Evolutionary conservation across 78 protist genomes (phyloP).

Genomic region (Cavenderia fasciculata): DNA sequence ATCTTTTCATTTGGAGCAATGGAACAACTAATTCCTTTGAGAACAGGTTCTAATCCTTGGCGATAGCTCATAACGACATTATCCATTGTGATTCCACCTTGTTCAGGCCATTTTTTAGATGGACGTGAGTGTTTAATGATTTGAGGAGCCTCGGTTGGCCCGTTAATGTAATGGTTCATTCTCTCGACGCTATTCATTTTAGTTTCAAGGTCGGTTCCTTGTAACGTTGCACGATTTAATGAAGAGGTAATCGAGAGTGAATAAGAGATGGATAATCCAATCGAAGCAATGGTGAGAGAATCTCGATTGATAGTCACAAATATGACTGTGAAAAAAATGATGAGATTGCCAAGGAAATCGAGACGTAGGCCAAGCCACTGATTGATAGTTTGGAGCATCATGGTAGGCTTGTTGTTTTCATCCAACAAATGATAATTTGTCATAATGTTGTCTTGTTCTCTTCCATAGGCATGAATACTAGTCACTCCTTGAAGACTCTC

Average conservation of each 20-base stretch:
- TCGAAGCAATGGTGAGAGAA: conserved; percentile 39
- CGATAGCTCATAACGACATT: conserved; percentile 86
- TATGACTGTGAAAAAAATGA: conserved; percentile 69
- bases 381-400: conserved; percentile 16
- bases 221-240: conserved; percentile 24
- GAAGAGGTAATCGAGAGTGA: conserved; percentile 38
- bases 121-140: conserved; percentile 21
- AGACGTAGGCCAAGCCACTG: conserved; percentile 90
- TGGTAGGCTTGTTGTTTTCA: not conserved
- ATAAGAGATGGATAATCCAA: conserved; percentile 75
- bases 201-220: conserved; percentile 65
- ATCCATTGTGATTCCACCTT: conserved; percentile 32
- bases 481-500: conserved; percentile 84
- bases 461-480: conserved; percentile 51
- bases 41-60: conserved; percentile 85
- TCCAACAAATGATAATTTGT: not conserved
- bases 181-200: conserved; percentile 78
- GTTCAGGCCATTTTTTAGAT: conserved; percentile 49
- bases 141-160: conserved; percentile 42
- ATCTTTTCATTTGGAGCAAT: conserved; percentile 86
- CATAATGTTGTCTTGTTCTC: not conserved
- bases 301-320: not conserved
- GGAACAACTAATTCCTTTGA: conserved; percentile 61
- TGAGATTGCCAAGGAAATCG: conserved; percentile 71
- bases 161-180: conserved; percentile 47